Conservation (phyloP, 805 yeast species). For the Barnettozyma salicaria region DNA sequence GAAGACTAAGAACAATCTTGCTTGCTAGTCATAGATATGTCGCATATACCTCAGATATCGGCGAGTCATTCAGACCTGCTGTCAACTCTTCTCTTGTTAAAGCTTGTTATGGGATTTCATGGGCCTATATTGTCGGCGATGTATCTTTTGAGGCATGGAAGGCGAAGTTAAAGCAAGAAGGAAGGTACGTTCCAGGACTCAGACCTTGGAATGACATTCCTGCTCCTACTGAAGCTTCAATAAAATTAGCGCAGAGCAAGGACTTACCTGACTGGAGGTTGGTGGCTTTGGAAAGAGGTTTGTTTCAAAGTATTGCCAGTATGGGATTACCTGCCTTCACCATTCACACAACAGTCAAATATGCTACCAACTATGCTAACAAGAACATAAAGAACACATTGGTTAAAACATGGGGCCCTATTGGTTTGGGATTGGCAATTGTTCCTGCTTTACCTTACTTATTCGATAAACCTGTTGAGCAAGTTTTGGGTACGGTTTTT, state of each 20-base stretch:
- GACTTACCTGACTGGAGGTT: conserved; percentile 52
- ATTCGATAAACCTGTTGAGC: conserved; percentile 80
- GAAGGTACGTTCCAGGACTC: conserved; percentile 52
- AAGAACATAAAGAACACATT: conserved; percentile 45
- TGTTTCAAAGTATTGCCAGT: conserved; percentile 75
- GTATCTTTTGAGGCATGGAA: conserved; percentile 71
- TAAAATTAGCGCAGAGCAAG: conserved; percentile 26
- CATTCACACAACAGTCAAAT: conserved; percentile 69
- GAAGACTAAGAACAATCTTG: conserved; percentile 63
- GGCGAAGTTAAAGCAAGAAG: conserved; percentile 59
- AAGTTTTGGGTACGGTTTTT: conserved; percentile 55
- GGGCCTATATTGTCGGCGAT: conserved; percentile 73
- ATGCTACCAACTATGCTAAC: conserved; percentile 52
- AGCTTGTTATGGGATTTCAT: conserved; percentile 65
- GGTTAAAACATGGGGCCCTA: conserved; percentile 66
- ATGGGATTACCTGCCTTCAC: conserved; percentile 88
- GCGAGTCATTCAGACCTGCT: conserved; percentile 80
- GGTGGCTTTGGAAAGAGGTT: conserved; percentile 61
- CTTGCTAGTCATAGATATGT: conserved; percentile 74
- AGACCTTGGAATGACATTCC: conserved; percentile 62
- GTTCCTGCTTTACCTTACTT: conserved; percentile 74
- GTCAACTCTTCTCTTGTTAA: conserved; percentile 64
- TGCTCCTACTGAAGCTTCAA: conserved; percentile 31
- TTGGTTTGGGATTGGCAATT: conserved; percentile 66
- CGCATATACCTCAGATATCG: conserved; percentile 82